Conservation (phyloP, 495 filamentous ascomycete genomes). For the Cercophora scortea region DNA sequence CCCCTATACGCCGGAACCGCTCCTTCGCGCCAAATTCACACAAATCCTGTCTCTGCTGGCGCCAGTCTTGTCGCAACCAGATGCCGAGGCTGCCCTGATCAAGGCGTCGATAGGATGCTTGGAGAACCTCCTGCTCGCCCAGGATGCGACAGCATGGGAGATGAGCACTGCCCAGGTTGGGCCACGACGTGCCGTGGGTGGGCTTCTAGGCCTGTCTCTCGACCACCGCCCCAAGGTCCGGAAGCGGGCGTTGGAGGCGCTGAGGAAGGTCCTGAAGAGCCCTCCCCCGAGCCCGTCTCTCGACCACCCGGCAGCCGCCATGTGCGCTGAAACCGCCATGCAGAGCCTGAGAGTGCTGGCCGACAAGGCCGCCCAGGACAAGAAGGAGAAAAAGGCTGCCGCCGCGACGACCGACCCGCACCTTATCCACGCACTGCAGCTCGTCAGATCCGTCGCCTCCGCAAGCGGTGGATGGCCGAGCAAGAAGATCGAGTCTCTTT, state of each 20-base stretch:
- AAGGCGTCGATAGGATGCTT: slow-evolving; percentile 87
- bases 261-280: slow-evolving; percentile 71
- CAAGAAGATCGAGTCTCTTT: slow-evolving; percentile 85
- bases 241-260: slow-evolving; percentile 86
- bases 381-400: slow-evolving; percentile 59
- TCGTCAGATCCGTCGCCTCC: slow-evolving; percentile 78
- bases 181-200: slow-evolving; percentile 80
- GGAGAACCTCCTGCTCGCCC: slow-evolving; percentile 77
- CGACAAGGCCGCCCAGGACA: slow-evolving; percentile 46
- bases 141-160: slow-evolving; percentile 83
- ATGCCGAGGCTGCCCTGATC: slow-evolving; percentile 82
- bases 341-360: slow-evolving; percentile 65
- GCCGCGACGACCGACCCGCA: slow-evolving; percentile 62
- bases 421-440: slow-evolving; percentile 82
- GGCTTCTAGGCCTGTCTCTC: slow-evolving; percentile 72
- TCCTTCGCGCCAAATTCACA: slow-evolving; percentile 86
- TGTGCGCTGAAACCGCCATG: slow-evolving; percentile 88
- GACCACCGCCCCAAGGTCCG: slow-evolving; percentile 92
- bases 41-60: slow-evolving; percentile 84
- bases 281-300: slow-evolving; percentile 83
- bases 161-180: slow-evolving; percentile 74
- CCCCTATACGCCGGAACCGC: slow-evolving; percentile 68
- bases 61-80: slow-evolving; percentile 67
- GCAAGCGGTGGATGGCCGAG: slow-evolving; percentile 95
- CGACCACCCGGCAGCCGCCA: slow-evolving; percentile 88